Conservation (phyloP, 352 stramenopile genomes). For the Thalassiosira hispida region DNA sequence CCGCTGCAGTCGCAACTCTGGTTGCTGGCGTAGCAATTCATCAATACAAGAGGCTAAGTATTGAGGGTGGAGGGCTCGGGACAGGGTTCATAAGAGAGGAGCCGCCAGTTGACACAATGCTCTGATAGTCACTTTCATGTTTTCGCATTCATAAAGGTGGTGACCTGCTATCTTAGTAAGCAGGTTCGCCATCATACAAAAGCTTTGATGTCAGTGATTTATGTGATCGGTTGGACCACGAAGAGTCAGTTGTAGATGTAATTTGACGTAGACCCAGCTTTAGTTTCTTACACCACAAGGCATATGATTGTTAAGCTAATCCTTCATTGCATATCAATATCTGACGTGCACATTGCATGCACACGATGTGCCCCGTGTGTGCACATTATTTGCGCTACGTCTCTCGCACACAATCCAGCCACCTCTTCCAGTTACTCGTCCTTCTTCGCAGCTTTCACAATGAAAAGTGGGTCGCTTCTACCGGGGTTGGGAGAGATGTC, state of each 20-base stretch:
- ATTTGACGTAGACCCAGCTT: too few relatives aligned
- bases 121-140: conserved; percentile 3
- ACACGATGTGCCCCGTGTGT: too few relatives aligned
- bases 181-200: neutral
- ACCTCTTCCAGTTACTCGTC: neutral
- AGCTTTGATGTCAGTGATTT: too few relatives aligned
- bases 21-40: neutral
- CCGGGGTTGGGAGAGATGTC: conserved; percentile 87
- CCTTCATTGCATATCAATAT: neutral
- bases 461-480: conserved; percentile 76
- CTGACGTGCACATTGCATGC: too few relatives aligned
- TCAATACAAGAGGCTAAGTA: conserved; percentile 4
- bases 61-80: neutral
- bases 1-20: conserved; percentile 11
- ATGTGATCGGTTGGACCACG: too few relatives aligned
- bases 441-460: conserved; percentile 76
- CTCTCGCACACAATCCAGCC: too few relatives aligned
- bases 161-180: too few relatives aligned
- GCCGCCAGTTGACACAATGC: neutral
- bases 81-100: conserved; percentile 2
- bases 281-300: neutral
- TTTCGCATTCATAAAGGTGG: conserved; percentile 1
- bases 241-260: too few relatives aligned
- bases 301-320: neutral
- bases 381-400: too few relatives aligned